These are phyloP conservation scores for Acacia pycnantha DNA, from an alignment of 331 rosid species.

Conservation along the genomic window DNA sequence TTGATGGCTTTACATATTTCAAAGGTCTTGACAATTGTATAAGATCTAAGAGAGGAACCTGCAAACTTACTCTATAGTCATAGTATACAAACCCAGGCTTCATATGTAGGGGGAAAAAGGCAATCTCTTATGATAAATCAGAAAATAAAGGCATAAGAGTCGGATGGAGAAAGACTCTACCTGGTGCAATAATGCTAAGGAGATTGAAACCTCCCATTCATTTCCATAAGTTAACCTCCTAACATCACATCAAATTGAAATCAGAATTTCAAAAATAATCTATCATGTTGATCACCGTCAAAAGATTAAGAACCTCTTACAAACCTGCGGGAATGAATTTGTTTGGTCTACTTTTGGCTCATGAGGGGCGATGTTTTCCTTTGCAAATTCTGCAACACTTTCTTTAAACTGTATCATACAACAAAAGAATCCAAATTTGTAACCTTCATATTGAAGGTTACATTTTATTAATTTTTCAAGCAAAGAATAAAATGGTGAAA, in stretches of 20 bases:
- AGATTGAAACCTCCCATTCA: constrained; percentile 91
- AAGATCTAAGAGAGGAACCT: background rate
- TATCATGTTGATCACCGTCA: background rate
- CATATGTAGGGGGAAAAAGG: background rate
- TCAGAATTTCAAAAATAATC: constrained; percentile 4
- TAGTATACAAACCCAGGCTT: background rate
- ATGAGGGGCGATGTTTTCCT: constrained; percentile 80
- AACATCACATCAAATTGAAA: constrained; percentile 26
- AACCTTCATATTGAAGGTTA: constrained; percentile 1
- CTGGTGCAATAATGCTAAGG: constrained; percentile 90
- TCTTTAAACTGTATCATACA: constrained; percentile 72
- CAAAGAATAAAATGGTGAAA: background rate
- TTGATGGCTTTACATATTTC: background rate
- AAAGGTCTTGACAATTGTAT: background rate
- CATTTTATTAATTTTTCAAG: background rate
- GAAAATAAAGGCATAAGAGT: background rate
- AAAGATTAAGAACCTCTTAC: constrained; percentile 10
- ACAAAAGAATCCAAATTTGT: background rate
- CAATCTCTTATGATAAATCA: background rate
- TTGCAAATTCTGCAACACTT: constrained; percentile 80
- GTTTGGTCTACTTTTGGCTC: constrained; percentile 77
- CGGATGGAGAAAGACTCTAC: constrained; percentile 36
- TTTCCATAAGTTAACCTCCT: constrained; percentile 94
- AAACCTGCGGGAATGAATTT: constrained; percentile 65
- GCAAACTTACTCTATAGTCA: background rate